Evolutionary conservation across 805 yeast genomes (phyloP).

Genomic region (Cyberlindnera americana): DNA sequence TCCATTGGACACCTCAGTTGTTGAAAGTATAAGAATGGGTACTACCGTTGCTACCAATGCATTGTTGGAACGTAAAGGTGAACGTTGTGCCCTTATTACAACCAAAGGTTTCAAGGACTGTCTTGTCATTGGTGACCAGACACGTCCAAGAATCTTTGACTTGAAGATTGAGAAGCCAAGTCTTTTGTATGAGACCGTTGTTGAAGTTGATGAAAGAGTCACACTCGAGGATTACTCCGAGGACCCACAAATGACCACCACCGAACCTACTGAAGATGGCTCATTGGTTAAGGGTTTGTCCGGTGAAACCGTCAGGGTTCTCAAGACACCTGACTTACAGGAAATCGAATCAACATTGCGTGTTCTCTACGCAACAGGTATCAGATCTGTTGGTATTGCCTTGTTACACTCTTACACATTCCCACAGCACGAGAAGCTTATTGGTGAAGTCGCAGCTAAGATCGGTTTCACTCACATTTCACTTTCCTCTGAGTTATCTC

Average conservation of each 20-base stretch:
- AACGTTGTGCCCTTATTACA: constrained; percentile 77
- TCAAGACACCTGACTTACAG: constrained; percentile 46
- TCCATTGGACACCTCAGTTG: constrained; percentile 58
- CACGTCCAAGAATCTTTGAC: constrained; percentile 88
- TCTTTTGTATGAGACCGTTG: constrained; percentile 68
- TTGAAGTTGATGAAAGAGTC: constrained; percentile 87
- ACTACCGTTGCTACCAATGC: constrained; percentile 97
- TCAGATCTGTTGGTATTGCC: constrained; percentile 68
- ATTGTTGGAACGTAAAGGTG: constrained; percentile 87
- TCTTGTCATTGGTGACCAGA: constrained; percentile 81
- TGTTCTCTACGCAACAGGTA: constrained; percentile 50
- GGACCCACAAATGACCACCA: constrained; percentile 46
- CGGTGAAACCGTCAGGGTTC: constrained; percentile 62
- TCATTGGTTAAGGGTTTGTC: constrained; percentile 52
- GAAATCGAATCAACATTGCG: constrained; percentile 42
- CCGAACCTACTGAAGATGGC: constrained; percentile 22
- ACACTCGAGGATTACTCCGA: constrained; percentile 79
- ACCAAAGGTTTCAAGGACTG: constrained; percentile 88
- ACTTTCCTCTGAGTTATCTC: constrained; percentile 63
- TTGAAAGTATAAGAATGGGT: constrained; percentile 79
- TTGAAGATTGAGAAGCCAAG: constrained; percentile 69
- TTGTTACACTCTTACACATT: constrained; percentile 70
- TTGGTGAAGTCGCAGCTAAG: constrained; percentile 56
- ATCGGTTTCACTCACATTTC: constrained; percentile 71
- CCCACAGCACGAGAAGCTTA: constrained; percentile 61